phyloP scores from a whole-genome alignment of 345 rosid species.

The Cardamine occulta region DNA sequence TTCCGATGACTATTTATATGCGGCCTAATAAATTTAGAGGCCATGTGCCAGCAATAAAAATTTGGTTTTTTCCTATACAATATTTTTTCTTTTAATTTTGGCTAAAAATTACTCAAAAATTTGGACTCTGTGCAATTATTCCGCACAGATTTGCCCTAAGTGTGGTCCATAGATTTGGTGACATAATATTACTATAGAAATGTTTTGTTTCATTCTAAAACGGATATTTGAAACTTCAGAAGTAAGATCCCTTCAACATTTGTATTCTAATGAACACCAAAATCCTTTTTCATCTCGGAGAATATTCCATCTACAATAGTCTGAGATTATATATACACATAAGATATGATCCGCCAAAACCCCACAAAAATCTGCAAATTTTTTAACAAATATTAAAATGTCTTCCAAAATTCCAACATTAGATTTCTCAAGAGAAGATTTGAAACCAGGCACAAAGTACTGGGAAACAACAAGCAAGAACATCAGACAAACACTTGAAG shows the following conservation, averaged over 20 bases:
- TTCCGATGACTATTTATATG: neutral
- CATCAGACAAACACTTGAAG: constrained; percentile 36
- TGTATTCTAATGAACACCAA: constrained; percentile 37
- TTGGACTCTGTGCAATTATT: too few species aligned
- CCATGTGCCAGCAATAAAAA: too few species aligned
- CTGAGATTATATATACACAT: neutral
- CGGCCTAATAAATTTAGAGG: too few species aligned
- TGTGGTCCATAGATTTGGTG: neutral
- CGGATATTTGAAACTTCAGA: constrained; percentile 29
- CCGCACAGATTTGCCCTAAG: too few species aligned
- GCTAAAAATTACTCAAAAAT: too few species aligned
- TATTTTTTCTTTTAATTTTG: too few species aligned
- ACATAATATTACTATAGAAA: neutral
- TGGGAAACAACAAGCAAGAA: constrained; percentile 40
- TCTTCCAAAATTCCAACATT: constrained; percentile 26
- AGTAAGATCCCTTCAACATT: constrained; percentile 27
- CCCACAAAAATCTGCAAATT: neutral
- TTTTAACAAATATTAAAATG: neutral
- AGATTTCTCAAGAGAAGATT: constrained; percentile 43
- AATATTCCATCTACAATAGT: constrained; percentile 17
- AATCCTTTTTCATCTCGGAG: constrained; percentile 11
- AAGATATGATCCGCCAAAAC: neutral
- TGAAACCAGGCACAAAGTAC: constrained; percentile 37
- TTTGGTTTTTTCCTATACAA: too few species aligned
- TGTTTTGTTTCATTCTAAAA: constrained; percentile 30